Evolutionary conservation across 352 stramenopile species (phyloP).

Genomic region (Phytophthora tubulina): DNA sequence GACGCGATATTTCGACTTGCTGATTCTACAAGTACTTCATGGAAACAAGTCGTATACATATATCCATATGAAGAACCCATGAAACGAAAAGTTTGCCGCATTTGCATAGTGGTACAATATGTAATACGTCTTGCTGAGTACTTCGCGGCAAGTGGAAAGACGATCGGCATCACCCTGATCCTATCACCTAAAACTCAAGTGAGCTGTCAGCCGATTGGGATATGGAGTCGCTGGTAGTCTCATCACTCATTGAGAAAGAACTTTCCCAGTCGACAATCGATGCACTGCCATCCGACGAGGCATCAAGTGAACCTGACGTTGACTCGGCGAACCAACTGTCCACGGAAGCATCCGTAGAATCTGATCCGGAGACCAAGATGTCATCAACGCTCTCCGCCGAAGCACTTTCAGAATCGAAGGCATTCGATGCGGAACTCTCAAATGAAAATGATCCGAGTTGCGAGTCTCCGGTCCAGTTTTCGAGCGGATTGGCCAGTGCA

Average conservation of each 20-base stretch:
- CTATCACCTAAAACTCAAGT: constrained; percentile 10
- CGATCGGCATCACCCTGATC: not conserved
- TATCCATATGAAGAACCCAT: no score
- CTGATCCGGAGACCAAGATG: not conserved
- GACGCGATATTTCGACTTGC: no score
- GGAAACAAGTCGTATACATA: no score
- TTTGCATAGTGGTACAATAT: no score
- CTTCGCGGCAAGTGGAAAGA: no score
- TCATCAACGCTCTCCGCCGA: not conserved
- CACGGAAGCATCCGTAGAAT: constrained; percentile 10
- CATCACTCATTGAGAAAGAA: constrained; percentile 10
- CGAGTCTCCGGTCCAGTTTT: constrained; percentile 7
- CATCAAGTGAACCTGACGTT: not conserved
- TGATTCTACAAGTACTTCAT: no score
- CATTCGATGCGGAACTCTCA: constrained; percentile 4
- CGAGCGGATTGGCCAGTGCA: not conserved
- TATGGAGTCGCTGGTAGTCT: constrained; percentile 1
- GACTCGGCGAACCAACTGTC: constrained; percentile 18
- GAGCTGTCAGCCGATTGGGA: constrained; percentile 27
- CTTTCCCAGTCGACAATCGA: constrained; percentile 13
- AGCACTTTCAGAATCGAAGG: constrained; percentile 4
- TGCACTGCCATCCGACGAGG: constrained; percentile 5
- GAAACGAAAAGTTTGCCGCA: no score
- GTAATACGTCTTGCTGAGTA: no score
- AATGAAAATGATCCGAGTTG: constrained; percentile 6